Evolutionary conservation across 768 basidiomycete species (phyloP).

Genomic region (Cubamyces sp.): DNA sequence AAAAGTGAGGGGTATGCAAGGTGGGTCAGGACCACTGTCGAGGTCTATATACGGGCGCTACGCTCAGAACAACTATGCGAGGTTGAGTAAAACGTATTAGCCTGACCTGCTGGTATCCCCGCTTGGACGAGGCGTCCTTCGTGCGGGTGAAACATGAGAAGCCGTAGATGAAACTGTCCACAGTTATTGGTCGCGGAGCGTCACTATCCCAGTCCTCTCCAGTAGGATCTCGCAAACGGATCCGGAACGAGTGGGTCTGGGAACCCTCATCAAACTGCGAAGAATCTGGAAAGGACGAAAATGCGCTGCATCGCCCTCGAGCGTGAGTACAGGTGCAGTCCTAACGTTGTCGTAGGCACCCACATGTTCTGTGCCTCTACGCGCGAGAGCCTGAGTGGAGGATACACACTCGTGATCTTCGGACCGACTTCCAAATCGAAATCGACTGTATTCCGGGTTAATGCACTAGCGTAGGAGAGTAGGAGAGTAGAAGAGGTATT

Average conservation of each 20-base stretch:
- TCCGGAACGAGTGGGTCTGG: constrained; percentile 84
- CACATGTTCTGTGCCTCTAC: constrained; percentile 85
- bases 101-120: constrained; percentile 79
- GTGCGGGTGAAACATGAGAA: constrained; percentile 78
- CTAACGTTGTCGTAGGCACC: constrained; percentile 31
- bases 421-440: constrained; percentile 92
- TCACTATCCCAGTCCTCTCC: constrained; percentile 24
- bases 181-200: constrained; percentile 38
- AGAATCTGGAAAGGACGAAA: constrained; percentile 92
- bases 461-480: background rate
- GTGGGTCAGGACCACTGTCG: constrained; percentile 80
- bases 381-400: constrained; percentile 63
- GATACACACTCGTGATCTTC: constrained; percentile 70
- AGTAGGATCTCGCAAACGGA: constrained; percentile 50
- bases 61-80: background rate
- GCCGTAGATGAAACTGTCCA: constrained; percentile 77
- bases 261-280: constrained; percentile 83
- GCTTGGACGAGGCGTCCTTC: constrained; percentile 63
- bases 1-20: constrained; percentile 85
- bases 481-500: constrained; percentile 25
- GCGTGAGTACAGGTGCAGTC: constrained; percentile 8
- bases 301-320: constrained; percentile 58
- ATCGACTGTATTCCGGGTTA: constrained; percentile 55
- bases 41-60: constrained; percentile 51
- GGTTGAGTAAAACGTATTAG: background rate